Percentiles rank a stretch among this genome's conserved stretches.
phyloP scores from a whole-genome alignment of 371 early-diverging fungal species.

The Funneliformis caledonium region DNA sequence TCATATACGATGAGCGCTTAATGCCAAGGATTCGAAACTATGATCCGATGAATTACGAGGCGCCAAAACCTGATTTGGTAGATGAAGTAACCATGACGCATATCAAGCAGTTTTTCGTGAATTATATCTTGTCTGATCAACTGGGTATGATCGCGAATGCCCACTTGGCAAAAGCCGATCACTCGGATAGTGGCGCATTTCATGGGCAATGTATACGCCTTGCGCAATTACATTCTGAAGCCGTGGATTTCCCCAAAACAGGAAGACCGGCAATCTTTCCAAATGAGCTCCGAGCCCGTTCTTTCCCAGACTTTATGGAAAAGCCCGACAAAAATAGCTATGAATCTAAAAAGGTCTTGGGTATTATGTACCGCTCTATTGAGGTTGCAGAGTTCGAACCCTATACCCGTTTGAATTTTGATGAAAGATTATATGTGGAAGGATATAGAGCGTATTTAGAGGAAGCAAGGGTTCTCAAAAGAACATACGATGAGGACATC shows the following conservation, averaged over 20 bases:
- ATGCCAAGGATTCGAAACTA: slow-evolving; percentile 53
- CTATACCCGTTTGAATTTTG: slow-evolving; percentile 47
- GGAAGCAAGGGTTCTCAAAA: slow-evolving; percentile 54
- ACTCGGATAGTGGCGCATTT: slow-evolving; percentile 52
- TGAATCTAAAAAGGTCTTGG: slow-evolving; percentile 63
- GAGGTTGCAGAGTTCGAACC: slow-evolving; percentile 42
- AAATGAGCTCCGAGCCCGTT: slow-evolving; percentile 52
- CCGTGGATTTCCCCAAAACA: slow-evolving; percentile 76
- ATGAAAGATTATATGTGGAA: slow-evolving; percentile 53
- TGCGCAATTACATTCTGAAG: slow-evolving; percentile 71
- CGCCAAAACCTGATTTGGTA: slow-evolving; percentile 48
- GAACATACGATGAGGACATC: slow-evolving; percentile 59
- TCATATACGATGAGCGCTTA: slow-evolving; percentile 72
- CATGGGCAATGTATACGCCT: slow-evolving; percentile 62
- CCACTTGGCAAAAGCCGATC: slow-evolving; percentile 75
- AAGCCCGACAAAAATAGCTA: slow-evolving; percentile 63
- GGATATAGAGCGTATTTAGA: slow-evolving; percentile 63
- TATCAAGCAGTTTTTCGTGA: slow-evolving; percentile 75
- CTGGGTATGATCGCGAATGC: slow-evolving; percentile 82
- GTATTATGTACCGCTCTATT: slow-evolving; percentile 62
- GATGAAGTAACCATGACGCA: slow-evolving; percentile 59
- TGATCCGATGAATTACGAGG: slow-evolving; percentile 68
- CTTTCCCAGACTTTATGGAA: slow-evolving; percentile 86
- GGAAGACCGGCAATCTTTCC: slow-evolving; percentile 60
- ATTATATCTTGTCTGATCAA: slow-evolving; percentile 73